Evolutionary conservation across 2,329 filamentous ascomycete genomes (phyloP).

Genomic region (Claviceps quebecensis): DNA sequence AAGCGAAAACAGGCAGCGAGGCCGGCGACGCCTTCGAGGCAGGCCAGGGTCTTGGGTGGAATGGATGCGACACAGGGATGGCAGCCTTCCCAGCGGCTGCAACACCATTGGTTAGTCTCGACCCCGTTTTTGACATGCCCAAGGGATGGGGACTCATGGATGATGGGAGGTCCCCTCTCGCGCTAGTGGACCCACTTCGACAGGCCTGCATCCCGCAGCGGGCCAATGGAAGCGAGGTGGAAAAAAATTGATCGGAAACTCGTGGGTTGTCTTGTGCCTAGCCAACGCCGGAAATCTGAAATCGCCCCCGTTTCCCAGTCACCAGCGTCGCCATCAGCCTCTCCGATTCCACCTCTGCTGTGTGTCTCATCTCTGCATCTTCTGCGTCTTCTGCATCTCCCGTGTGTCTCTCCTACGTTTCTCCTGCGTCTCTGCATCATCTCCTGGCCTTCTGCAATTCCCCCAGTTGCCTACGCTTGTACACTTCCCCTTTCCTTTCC

Average conservation of each 20-base stretch:
- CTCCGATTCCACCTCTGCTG: background rate
- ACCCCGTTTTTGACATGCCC: slow-evolving; percentile 7
- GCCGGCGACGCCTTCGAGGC: background rate
- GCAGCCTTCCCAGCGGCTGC: background rate
- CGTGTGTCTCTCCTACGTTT: too few species aligned
- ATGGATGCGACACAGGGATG: slow-evolving; percentile 4
- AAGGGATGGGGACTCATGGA: slow-evolving; percentile 7
- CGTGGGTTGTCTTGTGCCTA: slow-evolving; percentile 15
- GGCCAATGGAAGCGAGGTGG: slow-evolving; percentile 22
- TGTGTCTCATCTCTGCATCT: background rate
- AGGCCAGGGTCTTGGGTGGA: slow-evolving; percentile 5
- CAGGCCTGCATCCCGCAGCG: slow-evolving; percentile 19
- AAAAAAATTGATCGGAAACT: slow-evolving; percentile 24
- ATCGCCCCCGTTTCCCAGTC: background rate
- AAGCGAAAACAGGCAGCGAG: background rate
- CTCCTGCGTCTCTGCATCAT: background rate
- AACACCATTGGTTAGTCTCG: slow-evolving; percentile 1
- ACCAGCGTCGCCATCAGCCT: background rate
- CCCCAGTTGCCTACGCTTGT: background rate
- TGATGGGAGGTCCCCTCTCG: slow-evolving; percentile 14
- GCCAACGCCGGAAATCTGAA: slow-evolving; percentile 11
- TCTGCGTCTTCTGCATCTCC: background rate
- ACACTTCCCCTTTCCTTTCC: slow-evolving; percentile 2
- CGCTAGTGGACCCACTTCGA: slow-evolving; percentile 21
- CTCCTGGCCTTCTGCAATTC: background rate